Evolutionary conservation across 2,329 filamentous ascomycete genomes (phyloP), one percentile per base, ranked within the genome.

Genomic region (Fusarium buharicum): DNA sequence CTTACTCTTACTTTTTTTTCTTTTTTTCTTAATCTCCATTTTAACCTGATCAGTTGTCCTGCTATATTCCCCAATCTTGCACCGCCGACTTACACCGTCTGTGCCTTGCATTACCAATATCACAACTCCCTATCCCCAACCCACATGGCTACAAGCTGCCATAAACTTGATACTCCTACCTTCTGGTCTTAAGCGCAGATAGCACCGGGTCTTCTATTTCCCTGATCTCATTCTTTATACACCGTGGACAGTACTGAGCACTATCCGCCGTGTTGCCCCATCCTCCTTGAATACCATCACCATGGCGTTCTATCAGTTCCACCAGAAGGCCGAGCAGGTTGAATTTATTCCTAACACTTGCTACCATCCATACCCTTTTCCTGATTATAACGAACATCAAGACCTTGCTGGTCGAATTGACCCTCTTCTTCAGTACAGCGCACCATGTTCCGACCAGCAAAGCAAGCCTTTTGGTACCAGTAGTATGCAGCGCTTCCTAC

Each of bases 401-500:
- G 49, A 64, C 10, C 27, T 62, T n/a, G 4, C 17, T 20, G 37
- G 16, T 27, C 61, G 24, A 24, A 62, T 64, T 45, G 61, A 65
- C 33, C 61, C 61, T 28, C 39, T 33, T 40, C 61, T 65, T 24
- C 56, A 54, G 41, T 36, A 28, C n/a, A 16, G 36, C 6, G 12
- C 45, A 28, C 27, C 22, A 16, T 50, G 34, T 36, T 31, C 47
- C 24, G 17, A n/a, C 44, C 55, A 49, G 16, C 34, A 34, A 22
- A 24, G 4, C 17, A 28, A 40, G 13, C 36, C 38, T 14, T 16
- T 34, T 17, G 37, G 41, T 18, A 37, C 30, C 40, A 54, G 36
- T 20, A 37, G 51, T 24, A 62, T 64, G 49, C 67, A 66, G 34
- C 59, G 55, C 48, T 70, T 46, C 14, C 50, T 69, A 1, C 55